These are phyloP conservation scores for Rhododendron williamsianum DNA, from an alignment of 148 eudicot genomes.

Conservation along the genomic window DNA sequence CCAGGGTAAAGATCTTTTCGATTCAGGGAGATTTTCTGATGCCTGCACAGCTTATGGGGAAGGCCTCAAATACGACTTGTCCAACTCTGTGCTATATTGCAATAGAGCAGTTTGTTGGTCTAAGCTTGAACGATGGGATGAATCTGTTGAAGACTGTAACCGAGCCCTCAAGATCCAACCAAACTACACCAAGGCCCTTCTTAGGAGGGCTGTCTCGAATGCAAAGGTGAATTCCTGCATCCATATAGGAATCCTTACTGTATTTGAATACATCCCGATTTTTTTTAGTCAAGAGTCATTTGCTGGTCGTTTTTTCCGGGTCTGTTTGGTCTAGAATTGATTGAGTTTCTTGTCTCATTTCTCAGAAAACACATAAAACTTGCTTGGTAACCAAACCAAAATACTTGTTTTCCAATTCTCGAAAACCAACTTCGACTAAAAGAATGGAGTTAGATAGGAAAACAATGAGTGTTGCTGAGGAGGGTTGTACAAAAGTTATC, in stretches of 20 bases:
- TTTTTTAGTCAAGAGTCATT: background rate
- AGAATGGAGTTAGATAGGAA: background rate
- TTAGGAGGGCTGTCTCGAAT: slow-evolving; percentile 39
- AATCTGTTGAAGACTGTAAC: slow-evolving; percentile 40
- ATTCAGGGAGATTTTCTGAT: slow-evolving; percentile 32
- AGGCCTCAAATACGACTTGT: slow-evolving; percentile 32
- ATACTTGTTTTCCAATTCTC: background rate
- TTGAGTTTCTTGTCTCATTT: background rate
- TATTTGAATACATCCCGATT: background rate
- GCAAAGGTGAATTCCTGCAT: slow-evolving; percentile 22
- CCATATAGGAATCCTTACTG: background rate
- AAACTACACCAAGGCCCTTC: slow-evolving; percentile 36
- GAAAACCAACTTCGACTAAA: background rate
- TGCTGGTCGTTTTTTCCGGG: background rate
- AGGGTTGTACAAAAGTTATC: background rate
- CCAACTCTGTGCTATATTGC: slow-evolving; percentile 38
- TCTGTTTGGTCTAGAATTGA: background rate
- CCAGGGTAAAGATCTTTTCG: slow-evolving; percentile 31
- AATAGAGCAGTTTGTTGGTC: slow-evolving; percentile 44
- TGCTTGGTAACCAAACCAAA: background rate
- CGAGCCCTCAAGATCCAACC: slow-evolving; percentile 39
- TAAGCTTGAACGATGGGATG: slow-evolving; percentile 41
- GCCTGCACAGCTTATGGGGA: slow-evolving; percentile 43
- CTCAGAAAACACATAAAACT: background rate
- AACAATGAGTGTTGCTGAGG: background rate